phyloP scores from a whole-genome alignment of 805 yeast species.

The Yamadazyma insecticola region DNA sequence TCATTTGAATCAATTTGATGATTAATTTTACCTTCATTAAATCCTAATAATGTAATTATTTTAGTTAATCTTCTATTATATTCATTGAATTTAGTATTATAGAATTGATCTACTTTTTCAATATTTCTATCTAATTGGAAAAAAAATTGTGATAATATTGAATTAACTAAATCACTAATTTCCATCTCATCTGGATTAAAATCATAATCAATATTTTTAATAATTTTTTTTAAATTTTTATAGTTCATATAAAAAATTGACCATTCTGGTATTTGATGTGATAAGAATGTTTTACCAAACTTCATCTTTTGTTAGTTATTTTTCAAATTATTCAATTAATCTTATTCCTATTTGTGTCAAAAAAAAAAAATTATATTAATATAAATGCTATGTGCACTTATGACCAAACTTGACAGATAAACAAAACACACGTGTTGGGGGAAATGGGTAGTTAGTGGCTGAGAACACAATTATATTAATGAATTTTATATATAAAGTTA shows the following conservation, averaged over 20 bases:
- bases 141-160: slow-evolving; percentile 62
- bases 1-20: slow-evolving; percentile 34
- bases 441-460: too few species aligned
- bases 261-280: slow-evolving; percentile 97
- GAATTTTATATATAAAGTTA: too few species aligned
- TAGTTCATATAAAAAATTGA: slow-evolving; percentile 76
- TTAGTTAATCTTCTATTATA: slow-evolving; percentile 65
- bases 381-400: too few species aligned
- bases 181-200: slow-evolving; percentile 28
- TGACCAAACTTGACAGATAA: too few species aligned
- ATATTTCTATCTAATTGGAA: slow-evolving; percentile 74
- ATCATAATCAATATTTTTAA: slow-evolving; percentile 54
- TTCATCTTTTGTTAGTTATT: too few species aligned
- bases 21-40: slow-evolving; percentile 16
- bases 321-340: too few species aligned
- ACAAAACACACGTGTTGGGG: too few species aligned
- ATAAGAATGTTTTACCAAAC: slow-evolving; percentile 72
- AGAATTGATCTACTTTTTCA: slow-evolving; percentile 77
- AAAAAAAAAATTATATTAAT: too few species aligned
- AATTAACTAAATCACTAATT: slow-evolving; percentile 31
- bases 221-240: slow-evolving; percentile 74
- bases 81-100: slow-evolving; percentile 66
- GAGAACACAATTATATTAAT: too few species aligned
- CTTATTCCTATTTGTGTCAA: too few species aligned
- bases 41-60: slow-evolving; percentile 32